Evolutionary conservation across 192 early-diverging fungal genomes (phyloP).

Genomic region (Entomortierella chlamydospora): DNA sequence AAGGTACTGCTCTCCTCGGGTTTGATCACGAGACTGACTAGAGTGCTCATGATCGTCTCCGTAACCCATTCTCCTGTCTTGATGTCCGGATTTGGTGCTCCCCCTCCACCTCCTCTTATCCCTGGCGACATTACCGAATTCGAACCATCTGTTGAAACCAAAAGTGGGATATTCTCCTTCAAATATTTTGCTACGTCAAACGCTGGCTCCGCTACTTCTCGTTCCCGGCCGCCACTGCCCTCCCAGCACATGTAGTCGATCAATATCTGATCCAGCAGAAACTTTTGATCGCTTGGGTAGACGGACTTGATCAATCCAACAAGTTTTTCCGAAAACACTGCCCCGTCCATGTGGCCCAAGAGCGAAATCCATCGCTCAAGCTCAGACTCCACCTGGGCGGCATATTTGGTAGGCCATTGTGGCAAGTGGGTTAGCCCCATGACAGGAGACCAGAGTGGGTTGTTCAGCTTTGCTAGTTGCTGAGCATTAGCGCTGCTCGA

Average conservation of each 20-base stretch:
- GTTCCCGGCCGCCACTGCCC: constrained; percentile 2
- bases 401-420: constrained; percentile 28
- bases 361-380: constrained; percentile 40
- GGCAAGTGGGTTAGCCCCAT: constrained; percentile 27
- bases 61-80: constrained; percentile 20
- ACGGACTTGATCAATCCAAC: constrained; percentile 34
- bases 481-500: neutral
- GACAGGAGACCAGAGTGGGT: constrained; percentile 48
- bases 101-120: neutral
- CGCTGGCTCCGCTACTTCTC: constrained; percentile 7
- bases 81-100: neutral
- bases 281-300: constrained; percentile 51
- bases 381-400: constrained; percentile 10
- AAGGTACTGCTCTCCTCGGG: constrained; percentile 31
- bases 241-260: constrained; percentile 48
- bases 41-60: constrained; percentile 39
- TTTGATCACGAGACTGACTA: constrained; percentile 44
- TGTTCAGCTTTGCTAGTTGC: constrained; percentile 25
- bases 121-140: neutral
- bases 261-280: constrained; percentile 41
- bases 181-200: neutral
- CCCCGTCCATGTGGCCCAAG: constrained; percentile 28
- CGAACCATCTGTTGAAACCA: neutral
- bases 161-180: neutral
- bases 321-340: constrained; percentile 30